Evolutionary conservation across 106 monocot genomes (phyloP).

Genomic region (Allium cepa): DNA sequence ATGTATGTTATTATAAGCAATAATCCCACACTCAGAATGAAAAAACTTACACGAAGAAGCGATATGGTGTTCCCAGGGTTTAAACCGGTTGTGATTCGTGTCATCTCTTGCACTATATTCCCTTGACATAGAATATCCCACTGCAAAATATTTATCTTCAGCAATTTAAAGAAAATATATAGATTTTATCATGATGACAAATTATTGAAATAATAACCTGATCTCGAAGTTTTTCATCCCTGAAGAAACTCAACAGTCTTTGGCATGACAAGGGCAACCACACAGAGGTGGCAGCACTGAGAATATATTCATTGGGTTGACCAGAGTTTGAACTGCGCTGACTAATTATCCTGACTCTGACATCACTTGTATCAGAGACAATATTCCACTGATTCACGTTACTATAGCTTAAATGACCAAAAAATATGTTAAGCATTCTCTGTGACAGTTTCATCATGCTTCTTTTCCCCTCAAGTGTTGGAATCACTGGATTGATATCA

Average conservation of each 20-base stretch:
- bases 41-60: slow-evolving; percentile 42
- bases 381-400: slow-evolving; percentile 22
- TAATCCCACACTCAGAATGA: neutral
- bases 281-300: slow-evolving; percentile 75
- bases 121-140: slow-evolving; percentile 77
- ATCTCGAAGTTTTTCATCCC: slow-evolving; percentile 52
- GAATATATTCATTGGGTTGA: slow-evolving; percentile 61
- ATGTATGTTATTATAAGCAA: too few species aligned
- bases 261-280: slow-evolving; percentile 70
- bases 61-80: slow-evolving; percentile 32
- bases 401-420: slow-evolving; percentile 34
- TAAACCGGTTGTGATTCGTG: slow-evolving; percentile 30
- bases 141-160: slow-evolving; percentile 19
- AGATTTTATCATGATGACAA: neutral
- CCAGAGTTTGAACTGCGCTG: slow-evolving; percentile 60
- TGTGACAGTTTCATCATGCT: slow-evolving; percentile 76
- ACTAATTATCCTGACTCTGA: slow-evolving; percentile 59
- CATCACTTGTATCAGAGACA: slow-evolving; percentile 61
- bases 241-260: slow-evolving; percentile 78
- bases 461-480: slow-evolving; percentile 38
- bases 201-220: slow-evolving; percentile 35
- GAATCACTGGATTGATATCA: slow-evolving; percentile 12
- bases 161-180: neutral
- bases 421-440: slow-evolving; percentile 61
- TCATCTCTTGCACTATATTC: slow-evolving; percentile 49